Evolutionary conservation across 2,329 filamentous ascomycete species (phyloP).

Genomic region (Plectosphaerella plurivora): DNA sequence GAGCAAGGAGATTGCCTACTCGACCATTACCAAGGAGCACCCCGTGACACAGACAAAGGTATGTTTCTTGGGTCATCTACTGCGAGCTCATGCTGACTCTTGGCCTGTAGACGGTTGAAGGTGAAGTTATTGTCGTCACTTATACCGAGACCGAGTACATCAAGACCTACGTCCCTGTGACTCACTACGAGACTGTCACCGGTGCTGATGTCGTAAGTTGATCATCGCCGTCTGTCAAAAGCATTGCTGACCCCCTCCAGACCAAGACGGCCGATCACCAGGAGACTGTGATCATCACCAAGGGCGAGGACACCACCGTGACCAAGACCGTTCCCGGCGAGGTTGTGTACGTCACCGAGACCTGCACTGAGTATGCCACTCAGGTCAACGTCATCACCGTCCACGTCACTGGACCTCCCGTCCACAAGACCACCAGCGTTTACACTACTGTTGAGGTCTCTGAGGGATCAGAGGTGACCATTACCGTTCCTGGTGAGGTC

Average conservation of each 20-base stretch:
- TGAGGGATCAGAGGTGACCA: constrained; percentile 26
- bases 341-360: constrained; percentile 27
- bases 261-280: constrained; percentile 31
- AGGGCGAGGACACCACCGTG: constrained; percentile 40
- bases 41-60: constrained; percentile 30
- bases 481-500: constrained; percentile 30
- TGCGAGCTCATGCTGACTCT: too few species aligned
- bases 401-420: constrained; percentile 23
- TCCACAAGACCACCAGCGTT: constrained; percentile 31
- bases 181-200: constrained; percentile 26
- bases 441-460: constrained; percentile 36
- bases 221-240: constrained; percentile 26
- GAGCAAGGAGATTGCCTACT: constrained; percentile 30
- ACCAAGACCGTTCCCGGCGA: constrained; percentile 37
- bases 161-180: constrained; percentile 24
- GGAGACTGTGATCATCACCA: constrained; percentile 36
- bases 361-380: constrained; percentile 19
- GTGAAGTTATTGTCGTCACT: constrained; percentile 32
- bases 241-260: constrained; percentile 27
- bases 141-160: constrained; percentile 23
- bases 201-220: constrained; percentile 25
- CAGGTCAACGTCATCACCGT: constrained; percentile 17
- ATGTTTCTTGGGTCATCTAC: too few species aligned
- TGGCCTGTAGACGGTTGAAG: constrained; percentile 26
- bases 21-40: constrained; percentile 29